Percentiles rank a stretch among this genome's conserved stretches.
phyloP scores from a whole-genome alignment of 768 basidiomycete genomes.

The Erythrobasidium yunnanense region DNA sequence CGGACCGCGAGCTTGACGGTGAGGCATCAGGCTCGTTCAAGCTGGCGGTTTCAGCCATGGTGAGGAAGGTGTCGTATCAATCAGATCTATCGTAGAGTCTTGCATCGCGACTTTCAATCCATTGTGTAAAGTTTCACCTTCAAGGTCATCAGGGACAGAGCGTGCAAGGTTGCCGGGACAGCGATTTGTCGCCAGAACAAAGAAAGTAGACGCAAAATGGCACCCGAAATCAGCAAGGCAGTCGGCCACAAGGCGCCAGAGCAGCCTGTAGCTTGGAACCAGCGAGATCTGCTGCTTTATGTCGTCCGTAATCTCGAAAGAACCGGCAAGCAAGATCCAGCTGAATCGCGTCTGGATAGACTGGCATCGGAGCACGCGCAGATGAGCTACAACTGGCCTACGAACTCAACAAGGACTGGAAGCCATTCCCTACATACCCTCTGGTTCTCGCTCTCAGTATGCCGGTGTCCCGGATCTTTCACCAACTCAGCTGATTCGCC shows the following conservation, averaged over 20 bases:
- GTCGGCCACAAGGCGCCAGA: constrained; percentile 52
- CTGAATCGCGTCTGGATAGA: constrained; percentile 21
- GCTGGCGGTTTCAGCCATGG: background rate
- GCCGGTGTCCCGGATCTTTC: constrained; percentile 45
- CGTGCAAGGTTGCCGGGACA: background rate
- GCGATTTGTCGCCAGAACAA: background rate
- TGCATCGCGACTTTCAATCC: too few relatives aligned
- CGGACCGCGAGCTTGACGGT: background rate
- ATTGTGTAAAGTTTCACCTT: too few relatives aligned
- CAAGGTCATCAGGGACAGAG: background rate
- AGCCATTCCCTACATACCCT: constrained; percentile 73
- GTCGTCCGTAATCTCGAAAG: background rate
- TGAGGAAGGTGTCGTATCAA: background rate
- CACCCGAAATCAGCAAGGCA: constrained; percentile 55
- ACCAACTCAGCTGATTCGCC: background rate
- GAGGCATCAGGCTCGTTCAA: background rate
- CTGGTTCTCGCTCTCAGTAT: constrained; percentile 58
- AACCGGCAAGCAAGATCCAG: background rate
- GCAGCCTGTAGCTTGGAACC: constrained; percentile 65
- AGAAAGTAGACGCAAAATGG: constrained; percentile 43
- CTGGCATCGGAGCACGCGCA: constrained; percentile 66
- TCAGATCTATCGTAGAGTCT: too few relatives aligned
- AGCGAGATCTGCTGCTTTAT: constrained; percentile 67
- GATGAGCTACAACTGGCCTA: constrained; percentile 62
- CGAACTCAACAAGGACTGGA: constrained; percentile 51